These are phyloP conservation scores for Zarea fungicola DNA, from an alignment of 2,329 filamentous ascomycete species.

Conservation along the genomic window DNA sequence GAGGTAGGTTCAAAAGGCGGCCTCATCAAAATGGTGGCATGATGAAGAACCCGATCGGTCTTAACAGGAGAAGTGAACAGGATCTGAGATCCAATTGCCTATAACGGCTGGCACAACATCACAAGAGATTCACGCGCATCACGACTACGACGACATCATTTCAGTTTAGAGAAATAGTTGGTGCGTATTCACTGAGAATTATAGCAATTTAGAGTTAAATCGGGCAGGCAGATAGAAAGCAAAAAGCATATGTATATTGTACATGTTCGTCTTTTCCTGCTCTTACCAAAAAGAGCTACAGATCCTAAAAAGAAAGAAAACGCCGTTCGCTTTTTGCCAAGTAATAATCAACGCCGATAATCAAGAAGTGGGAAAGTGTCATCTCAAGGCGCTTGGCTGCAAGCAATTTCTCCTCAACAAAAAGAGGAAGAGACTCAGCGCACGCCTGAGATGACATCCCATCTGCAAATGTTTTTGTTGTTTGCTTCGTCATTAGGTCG, in stretches of 20 bases:
- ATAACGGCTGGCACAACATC: too few relatives aligned
- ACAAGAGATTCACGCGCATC: too few relatives aligned
- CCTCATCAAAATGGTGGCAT: background rate
- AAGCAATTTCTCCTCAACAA: background rate
- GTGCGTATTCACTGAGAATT: too few relatives aligned
- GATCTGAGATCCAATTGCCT: too few relatives aligned
- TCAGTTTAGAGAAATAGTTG: too few relatives aligned
- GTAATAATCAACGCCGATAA: conserved; percentile 6
- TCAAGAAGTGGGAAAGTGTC: background rate
- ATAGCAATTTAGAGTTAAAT: background rate
- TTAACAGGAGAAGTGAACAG: too few relatives aligned
- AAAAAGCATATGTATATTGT: background rate
- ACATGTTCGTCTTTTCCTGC: conserved; percentile 8
- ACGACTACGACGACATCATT: too few relatives aligned
- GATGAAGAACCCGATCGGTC: too few relatives aligned
- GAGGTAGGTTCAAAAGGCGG: background rate
- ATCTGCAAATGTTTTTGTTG: conserved; percentile 1
- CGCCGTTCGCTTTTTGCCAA: conserved; percentile 5
- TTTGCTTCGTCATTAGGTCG: conserved; percentile 24
- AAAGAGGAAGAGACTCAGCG: background rate
- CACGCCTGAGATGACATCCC: background rate
- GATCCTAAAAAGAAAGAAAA: conserved; percentile 7
- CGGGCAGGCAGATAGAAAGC: background rate
- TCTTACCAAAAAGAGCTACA: background rate
- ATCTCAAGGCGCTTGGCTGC: background rate